These are phyloP conservation scores for Trifolium dubium DNA, from an alignment of 306 rosid species.

Conservation along the genomic window DNA sequence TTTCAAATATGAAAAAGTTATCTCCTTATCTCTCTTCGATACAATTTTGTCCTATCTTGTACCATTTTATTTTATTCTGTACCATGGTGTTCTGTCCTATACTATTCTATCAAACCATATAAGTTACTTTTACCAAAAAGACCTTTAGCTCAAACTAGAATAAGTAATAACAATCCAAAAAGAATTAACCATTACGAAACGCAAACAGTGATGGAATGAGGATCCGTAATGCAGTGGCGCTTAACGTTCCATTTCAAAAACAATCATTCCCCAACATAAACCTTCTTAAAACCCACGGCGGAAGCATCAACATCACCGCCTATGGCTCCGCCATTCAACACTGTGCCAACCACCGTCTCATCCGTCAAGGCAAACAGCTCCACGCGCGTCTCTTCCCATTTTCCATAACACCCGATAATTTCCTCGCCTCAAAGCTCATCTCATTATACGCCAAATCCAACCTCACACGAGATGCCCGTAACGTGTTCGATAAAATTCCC, in stretches of 20 bases:
- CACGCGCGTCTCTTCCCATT: slow-evolving; percentile 73
- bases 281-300: slow-evolving; percentile 38
- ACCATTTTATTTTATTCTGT: too few relatives aligned
- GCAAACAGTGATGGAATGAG: slow-evolving; percentile 47
- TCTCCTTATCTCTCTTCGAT: too few relatives aligned
- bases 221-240: slow-evolving; percentile 48
- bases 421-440: slow-evolving; percentile 83
- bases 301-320: slow-evolving; percentile 59
- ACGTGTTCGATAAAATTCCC: slow-evolving; percentile 70
- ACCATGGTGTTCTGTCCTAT: too few relatives aligned
- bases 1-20: too few relatives aligned
- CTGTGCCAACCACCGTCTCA: slow-evolving; percentile 60
- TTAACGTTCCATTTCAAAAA: slow-evolving; percentile 48
- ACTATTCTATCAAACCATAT: too few relatives aligned
- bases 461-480: slow-evolving; percentile 54
- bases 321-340: slow-evolving; percentile 68
- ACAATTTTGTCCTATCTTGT: too few relatives aligned
- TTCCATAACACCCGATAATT: slow-evolving; percentile 74
- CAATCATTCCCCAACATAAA: slow-evolving; percentile 22
- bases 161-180: too few relatives aligned
- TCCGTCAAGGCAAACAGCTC: slow-evolving; percentile 75
- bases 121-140: too few relatives aligned
- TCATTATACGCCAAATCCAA: slow-evolving; percentile 58
- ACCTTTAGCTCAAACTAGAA: background rate
- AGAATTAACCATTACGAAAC: background rate